Conservation (phyloP, 2,329 filamentous ascomycete genomes). For the Escovopsis sp. region DNA sequence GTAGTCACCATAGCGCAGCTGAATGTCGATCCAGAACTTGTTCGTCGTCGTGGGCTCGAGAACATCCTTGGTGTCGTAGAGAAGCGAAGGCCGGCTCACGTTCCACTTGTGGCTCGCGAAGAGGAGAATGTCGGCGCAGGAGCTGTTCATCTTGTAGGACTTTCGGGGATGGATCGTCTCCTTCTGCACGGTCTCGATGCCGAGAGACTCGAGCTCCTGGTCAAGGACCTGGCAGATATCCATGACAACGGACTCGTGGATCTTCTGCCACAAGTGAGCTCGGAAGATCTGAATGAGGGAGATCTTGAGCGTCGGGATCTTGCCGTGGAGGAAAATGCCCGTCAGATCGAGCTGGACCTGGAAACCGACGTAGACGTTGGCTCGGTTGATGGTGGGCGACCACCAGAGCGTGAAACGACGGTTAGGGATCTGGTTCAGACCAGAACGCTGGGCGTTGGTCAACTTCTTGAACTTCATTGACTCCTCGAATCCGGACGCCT, state of each 20-base stretch:
- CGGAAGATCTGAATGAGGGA: constrained; percentile 98
- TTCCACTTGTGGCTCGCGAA: constrained; percentile 99
- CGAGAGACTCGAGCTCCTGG: constrained; percentile 86
- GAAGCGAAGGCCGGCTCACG: constrained; percentile 77
- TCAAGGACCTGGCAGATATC: constrained; percentile 97
- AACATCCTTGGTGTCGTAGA: constrained; percentile 92
- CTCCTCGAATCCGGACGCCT: constrained; percentile 42
- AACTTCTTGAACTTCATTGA: constrained; percentile 98
- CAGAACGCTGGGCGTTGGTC: constrained; percentile 89
- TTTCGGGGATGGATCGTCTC: constrained; percentile 98
- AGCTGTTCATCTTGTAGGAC: constrained; percentile 99
- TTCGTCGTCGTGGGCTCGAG: constrained; percentile 91
- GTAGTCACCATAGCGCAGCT: constrained; percentile 93
- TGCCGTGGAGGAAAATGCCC: constrained; percentile 96
- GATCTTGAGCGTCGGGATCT: constrained; percentile 96
- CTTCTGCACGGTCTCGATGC: constrained; percentile 96
- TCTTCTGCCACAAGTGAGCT: constrained; percentile 99
- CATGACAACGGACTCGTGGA: constrained; percentile 97
- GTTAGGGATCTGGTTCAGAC: constrained; percentile 97
- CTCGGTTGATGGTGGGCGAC: constrained; percentile 84
- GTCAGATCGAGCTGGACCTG: constrained; percentile 96
- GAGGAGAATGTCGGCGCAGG: constrained; percentile 88
- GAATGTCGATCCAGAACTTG: constrained; percentile 98
- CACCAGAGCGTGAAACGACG: constrained; percentile 98
- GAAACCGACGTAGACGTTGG: constrained; percentile 98